These are phyloP conservation scores for apple (Malus domestica) DNA, from an alignment of 306 rosid genomes.

Conservation along the genomic window ASM211411v1 NC_041793.1:30982001-30982500, in stretches of 20 bases:
- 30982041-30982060: constrained; percentile 96
- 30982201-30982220: constrained; percentile 35
- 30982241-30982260: constrained; percentile 12
- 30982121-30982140: neutral
- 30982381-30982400: constrained; percentile 87
- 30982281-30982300: neutral
- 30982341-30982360: constrained; percentile 99
- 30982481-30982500: neutral
- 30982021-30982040: constrained; percentile 97
- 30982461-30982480: neutral
- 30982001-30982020: constrained; percentile 86
- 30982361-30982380: constrained; percentile 87
- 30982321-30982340: neutral
- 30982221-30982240: neutral
- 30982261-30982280: neutral
- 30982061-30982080: constrained; percentile 47
- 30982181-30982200: constrained; percentile 99
- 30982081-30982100: neutral
- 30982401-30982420: constrained; percentile 87
- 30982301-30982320: neutral
- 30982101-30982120: neutral
- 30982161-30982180: constrained; percentile 99
- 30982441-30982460: constrained; percentile 36
- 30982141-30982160: constrained; percentile 75
- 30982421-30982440: constrained; percentile 98